Conservation (phyloP, 768 basidiomycete species). For the Tephrocybe sp. region DNA sequence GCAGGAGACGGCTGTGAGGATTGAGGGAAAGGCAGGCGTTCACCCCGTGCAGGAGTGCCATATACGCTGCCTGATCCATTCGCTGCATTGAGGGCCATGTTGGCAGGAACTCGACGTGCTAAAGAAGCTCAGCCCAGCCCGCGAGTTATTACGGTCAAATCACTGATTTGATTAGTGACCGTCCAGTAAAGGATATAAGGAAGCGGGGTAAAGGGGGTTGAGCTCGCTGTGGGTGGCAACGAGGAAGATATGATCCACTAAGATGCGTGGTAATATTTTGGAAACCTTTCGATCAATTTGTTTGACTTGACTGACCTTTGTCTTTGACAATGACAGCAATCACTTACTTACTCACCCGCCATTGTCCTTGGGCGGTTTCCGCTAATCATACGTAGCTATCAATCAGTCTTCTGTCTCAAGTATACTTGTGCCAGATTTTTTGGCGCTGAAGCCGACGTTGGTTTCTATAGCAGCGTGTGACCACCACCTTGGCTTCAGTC, state of each 20-base stretch:
- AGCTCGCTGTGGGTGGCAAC: conserved; percentile 10
- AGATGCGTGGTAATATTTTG: conserved; percentile 17
- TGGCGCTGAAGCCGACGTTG: too few relatives aligned
- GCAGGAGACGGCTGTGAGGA: conserved; percentile 31
- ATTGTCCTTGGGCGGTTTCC: too few relatives aligned
- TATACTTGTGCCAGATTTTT: too few relatives aligned
- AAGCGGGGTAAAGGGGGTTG: background rate
- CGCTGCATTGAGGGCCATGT: conserved; percentile 17
- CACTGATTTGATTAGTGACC: conserved; percentile 1
- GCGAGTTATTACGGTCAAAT: conserved; percentile 7
- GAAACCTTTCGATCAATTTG: conserved; percentile 4
- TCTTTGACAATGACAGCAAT: too few relatives aligned
- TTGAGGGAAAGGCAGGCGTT: conserved; percentile 34
- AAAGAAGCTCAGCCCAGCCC: conserved; percentile 9
- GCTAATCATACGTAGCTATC: too few relatives aligned
- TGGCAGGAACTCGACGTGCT: conserved; percentile 11
- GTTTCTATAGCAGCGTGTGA: too few relatives aligned
- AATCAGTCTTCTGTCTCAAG: too few relatives aligned
- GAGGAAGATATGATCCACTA: conserved; percentile 6
- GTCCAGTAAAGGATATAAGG: background rate
- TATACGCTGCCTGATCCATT: conserved; percentile 18
- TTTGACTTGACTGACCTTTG: too few relatives aligned
- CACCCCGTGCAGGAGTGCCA: conserved; percentile 29
- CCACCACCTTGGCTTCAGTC: too few relatives aligned
- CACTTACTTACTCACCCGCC: too few relatives aligned